Conservation (phyloP, 176 grass and related monocot genomes). For the Triticum urartu region DNA sequence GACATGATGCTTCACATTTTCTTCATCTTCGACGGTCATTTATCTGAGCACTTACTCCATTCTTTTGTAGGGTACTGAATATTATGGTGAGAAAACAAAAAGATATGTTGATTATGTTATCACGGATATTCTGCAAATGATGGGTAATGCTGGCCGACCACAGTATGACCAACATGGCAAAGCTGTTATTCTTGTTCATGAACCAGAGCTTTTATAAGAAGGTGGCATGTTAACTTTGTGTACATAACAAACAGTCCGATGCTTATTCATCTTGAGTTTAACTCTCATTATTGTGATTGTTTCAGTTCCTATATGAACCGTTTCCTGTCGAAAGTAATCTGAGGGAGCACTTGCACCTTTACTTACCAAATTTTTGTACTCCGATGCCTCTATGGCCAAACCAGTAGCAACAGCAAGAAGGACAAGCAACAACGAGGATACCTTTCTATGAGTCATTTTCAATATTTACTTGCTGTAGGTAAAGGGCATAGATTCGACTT, state of each 20-base stretch:
- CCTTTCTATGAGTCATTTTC: no score
- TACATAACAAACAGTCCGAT: constrained; percentile 15
- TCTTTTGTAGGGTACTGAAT: constrained; percentile 78
- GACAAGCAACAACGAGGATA: no score
- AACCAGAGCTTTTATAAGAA: constrained; percentile 85
- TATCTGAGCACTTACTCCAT: constrained; percentile 16
- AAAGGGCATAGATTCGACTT: no score
- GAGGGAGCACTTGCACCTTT: constrained; percentile 70
- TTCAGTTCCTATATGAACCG: constrained; percentile 87
- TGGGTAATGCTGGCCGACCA: constrained; percentile 90
- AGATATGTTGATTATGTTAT: constrained; percentile 94
- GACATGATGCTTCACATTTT: constrained; percentile 28
- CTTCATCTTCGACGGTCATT: constrained; percentile 2
- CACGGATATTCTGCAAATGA: constrained; percentile 98
- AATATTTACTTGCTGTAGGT: no score
- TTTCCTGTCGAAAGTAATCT: constrained; percentile 97
- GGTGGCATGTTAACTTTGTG: constrained; percentile 45
- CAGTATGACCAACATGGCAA: constrained; percentile 98
- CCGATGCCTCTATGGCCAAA: no score
- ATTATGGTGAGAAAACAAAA: constrained; percentile 93
- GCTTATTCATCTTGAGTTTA: constrained; percentile 30
- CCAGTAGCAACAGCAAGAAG: no score
- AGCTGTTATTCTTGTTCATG: constrained; percentile 99
- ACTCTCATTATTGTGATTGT: constrained; percentile 24
- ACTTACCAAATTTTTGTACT: no score